Base-by-base conservation (phyloP, 768 basidiomycete genomes). In the Boletus fagicola region DNA sequence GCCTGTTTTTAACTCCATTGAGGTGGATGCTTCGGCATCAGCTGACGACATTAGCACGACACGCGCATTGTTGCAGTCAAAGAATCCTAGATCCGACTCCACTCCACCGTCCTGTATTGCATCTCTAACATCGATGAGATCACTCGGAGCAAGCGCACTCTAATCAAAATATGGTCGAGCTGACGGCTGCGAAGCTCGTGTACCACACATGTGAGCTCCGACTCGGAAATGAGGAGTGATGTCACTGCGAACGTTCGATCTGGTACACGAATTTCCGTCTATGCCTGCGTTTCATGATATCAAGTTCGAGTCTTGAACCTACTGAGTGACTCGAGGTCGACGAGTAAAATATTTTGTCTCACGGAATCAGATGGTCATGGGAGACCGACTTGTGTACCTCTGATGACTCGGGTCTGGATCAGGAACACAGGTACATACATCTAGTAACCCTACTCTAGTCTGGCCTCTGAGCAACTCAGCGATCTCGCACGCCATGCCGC, bases 71-170 rank as follows among this genome's bases (percentile, higher is more conserved):
- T 42, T 55, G 51, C 42, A 54, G 55, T 26, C 45, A 9, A 48
- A 57, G 56, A 54, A 49, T 48, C 44, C 28, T 60, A 51, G 65
- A 60, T 58, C 58, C 54, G 57, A 31, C 30, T 44, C 35, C 30
- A 12, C 48, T 50, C 20, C n/a, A 12, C 12, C 30, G 42, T 31
- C 24, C 33, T 36, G 56, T 49, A 47, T 18, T 52, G 28, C 36
- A 40, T 15, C 7, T 52, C 49, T 40, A 42, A 12, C 51, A 38
- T 40, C 26, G 58, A 47, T 58, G 63, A 31, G 36, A 40, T 58
- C 54, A 51, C 26, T 3, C 26, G 2, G 30, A n/a, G 28, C 11
- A 18, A 8, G 7, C 36, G 22, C 28, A n/a, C 28, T 43, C 22
- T 30, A 18, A 53, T 26, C 13, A 43, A 22, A 52, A 16, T 36